These are phyloP conservation scores for Talaromyces sp. DNA, from an alignment of 2,329 filamentous ascomycete species.

Conservation along the genomic window DNA sequence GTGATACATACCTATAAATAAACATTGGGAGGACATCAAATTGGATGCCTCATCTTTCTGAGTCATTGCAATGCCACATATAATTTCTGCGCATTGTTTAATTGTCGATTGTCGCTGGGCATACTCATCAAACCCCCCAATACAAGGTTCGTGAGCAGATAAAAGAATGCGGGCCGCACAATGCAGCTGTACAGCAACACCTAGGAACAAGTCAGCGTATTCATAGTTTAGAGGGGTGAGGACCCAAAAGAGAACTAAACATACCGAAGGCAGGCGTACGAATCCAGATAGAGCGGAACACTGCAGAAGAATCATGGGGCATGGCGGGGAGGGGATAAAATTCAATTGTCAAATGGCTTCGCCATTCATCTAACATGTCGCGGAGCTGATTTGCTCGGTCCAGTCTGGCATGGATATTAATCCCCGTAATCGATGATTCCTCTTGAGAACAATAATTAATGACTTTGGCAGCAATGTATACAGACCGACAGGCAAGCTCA, in stretches of 20 bases:
- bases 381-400: conserved; percentile 17
- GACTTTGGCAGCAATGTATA: conserved; percentile 21
- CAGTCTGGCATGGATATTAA: conserved; percentile 12
- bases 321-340: conserved; percentile 20
- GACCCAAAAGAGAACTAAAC: neutral
- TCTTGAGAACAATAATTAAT: conserved; percentile 19
- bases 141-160: conserved; percentile 17
- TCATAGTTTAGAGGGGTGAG: neutral
- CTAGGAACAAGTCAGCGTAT: conserved; percentile 1
- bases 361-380: conserved; percentile 22
- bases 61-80: conserved; percentile 22
- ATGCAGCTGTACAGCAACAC: conserved; percentile 20
- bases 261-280: conserved; percentile 21
- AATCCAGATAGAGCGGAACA: conserved; percentile 21
- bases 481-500: conserved; percentile 16
- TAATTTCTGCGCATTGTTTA: conserved; percentile 16
- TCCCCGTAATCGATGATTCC: neutral
- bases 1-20: conserved; percentile 19
- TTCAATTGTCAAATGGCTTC: conserved; percentile 20
- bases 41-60: conserved; percentile 21
- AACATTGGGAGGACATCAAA: conserved; percentile 22
- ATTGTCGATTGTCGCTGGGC: conserved; percentile 17
- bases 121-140: conserved; percentile 18
- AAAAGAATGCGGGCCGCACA: conserved; percentile 19
- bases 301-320: neutral